These are phyloP conservation scores for Fusarium bactridioides DNA, from an alignment of 2,329 filamentous ascomycete genomes.

Conservation along the genomic window DNA sequence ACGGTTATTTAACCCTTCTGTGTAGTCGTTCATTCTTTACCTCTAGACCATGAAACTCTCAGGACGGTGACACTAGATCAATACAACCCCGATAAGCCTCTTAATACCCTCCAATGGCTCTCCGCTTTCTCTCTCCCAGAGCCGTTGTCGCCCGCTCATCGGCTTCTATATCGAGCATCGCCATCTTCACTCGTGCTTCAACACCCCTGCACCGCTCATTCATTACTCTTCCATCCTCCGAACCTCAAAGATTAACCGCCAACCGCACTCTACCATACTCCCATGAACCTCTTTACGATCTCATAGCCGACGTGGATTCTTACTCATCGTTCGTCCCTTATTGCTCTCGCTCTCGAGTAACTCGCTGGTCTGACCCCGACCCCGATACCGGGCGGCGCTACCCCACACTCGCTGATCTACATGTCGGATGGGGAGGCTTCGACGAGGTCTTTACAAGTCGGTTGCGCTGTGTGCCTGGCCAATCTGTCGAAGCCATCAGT, in stretches of 20 bases:
- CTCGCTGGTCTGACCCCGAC: conserved; percentile 70
- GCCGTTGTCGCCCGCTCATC: conserved; percentile 21
- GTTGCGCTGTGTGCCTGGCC: conserved; percentile 77
- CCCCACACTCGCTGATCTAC: conserved; percentile 80
- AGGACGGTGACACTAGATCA: neutral
- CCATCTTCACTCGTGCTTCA: conserved; percentile 30
- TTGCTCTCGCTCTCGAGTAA: conserved; percentile 80
- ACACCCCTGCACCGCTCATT: conserved; percentile 50
- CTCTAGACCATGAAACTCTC: conserved; percentile 1
- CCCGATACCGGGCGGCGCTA: conserved; percentile 58
- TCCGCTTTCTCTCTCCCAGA: conserved; percentile 17
- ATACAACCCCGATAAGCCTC: neutral
- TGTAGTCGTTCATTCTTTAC: neutral
- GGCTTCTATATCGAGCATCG: conserved; percentile 19
- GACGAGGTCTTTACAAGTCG: conserved; percentile 84
- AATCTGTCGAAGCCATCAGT: conserved; percentile 79
- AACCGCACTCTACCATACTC: conserved; percentile 80
- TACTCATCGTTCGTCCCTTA: conserved; percentile 93
- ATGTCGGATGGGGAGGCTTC: conserved; percentile 84
- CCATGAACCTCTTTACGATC: conserved; percentile 73
- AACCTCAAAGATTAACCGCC: conserved; percentile 73
- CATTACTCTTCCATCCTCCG: conserved; percentile 44
- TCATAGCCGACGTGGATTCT: conserved; percentile 87
- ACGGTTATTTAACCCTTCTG: neutral
- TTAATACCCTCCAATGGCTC: conserved; percentile 24